Evolutionary conservation across 208 protist species (phyloP).

Genomic region (Crithidia mellificae): DNA sequence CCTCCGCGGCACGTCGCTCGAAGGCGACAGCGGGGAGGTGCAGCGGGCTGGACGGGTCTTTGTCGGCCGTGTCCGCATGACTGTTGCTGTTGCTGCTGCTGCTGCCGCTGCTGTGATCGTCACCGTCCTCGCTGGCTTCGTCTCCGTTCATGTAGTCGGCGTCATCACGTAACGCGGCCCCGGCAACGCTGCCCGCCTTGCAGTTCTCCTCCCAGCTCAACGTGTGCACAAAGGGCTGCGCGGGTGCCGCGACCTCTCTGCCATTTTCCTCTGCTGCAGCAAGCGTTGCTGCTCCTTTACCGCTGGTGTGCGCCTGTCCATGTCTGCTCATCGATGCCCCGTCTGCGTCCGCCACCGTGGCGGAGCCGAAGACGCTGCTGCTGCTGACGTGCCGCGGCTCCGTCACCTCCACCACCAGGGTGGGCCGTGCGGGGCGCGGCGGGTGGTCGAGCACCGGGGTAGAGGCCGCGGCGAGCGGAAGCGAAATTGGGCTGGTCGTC

Average conservation of each 20-base stretch:
- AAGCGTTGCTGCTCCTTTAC: not conserved
- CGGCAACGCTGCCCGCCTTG: not conserved
- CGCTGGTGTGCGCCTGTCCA: not conserved
- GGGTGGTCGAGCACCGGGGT: no score
- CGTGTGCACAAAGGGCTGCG: not conserved
- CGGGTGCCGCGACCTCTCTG: no score
- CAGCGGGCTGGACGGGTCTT: conserved; percentile 21
- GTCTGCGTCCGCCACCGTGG: not conserved
- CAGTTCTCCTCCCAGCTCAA: not conserved
- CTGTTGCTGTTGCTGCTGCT: no score
- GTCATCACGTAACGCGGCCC: not conserved
- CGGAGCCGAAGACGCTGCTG: not conserved
- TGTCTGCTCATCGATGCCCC: not conserved
- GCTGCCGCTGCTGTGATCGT: not conserved
- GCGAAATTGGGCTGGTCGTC: not conserved
- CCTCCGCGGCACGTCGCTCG: conserved; percentile 13
- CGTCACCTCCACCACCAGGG: not conserved
- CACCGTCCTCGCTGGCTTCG: not conserved
- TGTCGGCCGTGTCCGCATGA: no score
- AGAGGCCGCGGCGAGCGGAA: not conserved
- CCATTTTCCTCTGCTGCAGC: no score
- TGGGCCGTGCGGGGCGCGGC: no score
- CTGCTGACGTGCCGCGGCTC: not conserved
- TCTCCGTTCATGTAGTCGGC: not conserved
- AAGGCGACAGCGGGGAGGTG: conserved; percentile 33